Percentiles rank a stretch among this genome's conserved stretches.
Conservation (phyloP, 179 eudicot species). For the Silene noctiflora region DNA sequence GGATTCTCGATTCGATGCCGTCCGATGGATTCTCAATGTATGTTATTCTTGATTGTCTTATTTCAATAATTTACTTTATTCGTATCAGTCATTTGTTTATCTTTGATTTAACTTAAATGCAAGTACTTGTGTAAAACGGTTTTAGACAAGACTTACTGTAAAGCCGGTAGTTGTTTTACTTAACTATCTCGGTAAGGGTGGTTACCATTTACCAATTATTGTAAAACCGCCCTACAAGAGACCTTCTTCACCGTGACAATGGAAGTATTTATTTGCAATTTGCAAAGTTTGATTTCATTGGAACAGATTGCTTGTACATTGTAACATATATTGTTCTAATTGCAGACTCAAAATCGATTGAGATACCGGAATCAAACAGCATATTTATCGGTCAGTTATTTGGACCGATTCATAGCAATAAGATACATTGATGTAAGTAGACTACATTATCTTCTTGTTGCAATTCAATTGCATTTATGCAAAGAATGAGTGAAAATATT, state of each 20-base stretch:
- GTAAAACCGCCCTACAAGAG: no score
- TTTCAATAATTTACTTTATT: not conserved
- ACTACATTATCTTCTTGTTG: not conserved
- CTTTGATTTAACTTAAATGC: not conserved
- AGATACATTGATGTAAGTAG: conserved; percentile 44
- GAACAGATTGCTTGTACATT: not conserved
- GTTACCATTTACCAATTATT: no score
- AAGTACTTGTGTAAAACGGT: no score
- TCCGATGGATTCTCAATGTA: conserved; percentile 52
- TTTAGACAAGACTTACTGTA: no score
- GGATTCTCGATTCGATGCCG: conserved; percentile 37
- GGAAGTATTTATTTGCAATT: no score
- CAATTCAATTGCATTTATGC: not conserved
- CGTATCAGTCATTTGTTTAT: not conserved
- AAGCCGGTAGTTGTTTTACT: no score
- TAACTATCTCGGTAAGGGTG: no score
- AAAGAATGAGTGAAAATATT: not conserved
- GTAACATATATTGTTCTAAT: not conserved
- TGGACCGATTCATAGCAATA: conserved; percentile 30
- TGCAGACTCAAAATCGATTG: conserved; percentile 41
- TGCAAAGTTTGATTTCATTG: no score
- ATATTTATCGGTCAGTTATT: conserved; percentile 32
- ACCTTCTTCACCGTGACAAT: no score
- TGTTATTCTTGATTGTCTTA: not conserved
- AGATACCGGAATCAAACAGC: conserved; percentile 29